Conservation (phyloP, 148 eudicot species). For the Rhododendron simsii region DNA sequence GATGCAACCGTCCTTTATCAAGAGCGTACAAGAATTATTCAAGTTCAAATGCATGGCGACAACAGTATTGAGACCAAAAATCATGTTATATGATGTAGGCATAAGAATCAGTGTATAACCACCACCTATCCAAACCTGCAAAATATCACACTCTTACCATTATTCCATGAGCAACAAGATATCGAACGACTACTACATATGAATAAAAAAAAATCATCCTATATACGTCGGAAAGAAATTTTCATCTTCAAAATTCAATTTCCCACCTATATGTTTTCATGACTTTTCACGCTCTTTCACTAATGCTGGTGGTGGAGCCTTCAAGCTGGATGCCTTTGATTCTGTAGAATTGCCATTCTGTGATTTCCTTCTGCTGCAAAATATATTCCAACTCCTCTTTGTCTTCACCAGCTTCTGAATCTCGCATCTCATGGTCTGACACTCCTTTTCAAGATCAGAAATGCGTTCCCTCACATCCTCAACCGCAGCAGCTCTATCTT, state of each 20-base stretch:
- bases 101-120: neutral
- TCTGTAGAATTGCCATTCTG: conserved; percentile 14
- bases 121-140: neutral
- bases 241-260: neutral
- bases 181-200: neutral
- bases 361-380: conserved; percentile 43
- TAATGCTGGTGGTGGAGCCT: neutral
- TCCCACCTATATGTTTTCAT: neutral
- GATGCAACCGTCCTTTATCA: no score
- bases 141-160: neutral
- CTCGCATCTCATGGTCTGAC: conserved; percentile 49
- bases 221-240: no score
- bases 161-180: neutral
- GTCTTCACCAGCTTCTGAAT: conserved; percentile 45
- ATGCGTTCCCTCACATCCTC: conserved; percentile 56
- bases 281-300: neutral
- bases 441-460: conserved; percentile 62
- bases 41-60: neutral
- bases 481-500: conserved; percentile 23
- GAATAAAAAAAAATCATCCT: no score
- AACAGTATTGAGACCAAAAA: neutral
- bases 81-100: neutral
- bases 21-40: no score
- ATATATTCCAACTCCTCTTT: conserved; percentile 53
- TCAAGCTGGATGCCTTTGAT: conserved; percentile 12